phyloP scores from a whole-genome alignment of 345 rosid species.

The sweet orange (Citrus sinensis) region DVS_A1.0 CM039168.1:19199001-19199500 shows the following conservation, averaged over 20 bases:
- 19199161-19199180: slow-evolving; percentile 59
- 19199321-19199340: neutral
- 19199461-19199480: neutral
- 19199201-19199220: slow-evolving; percentile 58
- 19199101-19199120: neutral
- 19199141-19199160: slow-evolving; percentile 6
- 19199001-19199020: neutral
- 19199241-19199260: slow-evolving; percentile 60
- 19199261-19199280: slow-evolving; percentile 59
- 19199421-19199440: neutral
- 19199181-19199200: slow-evolving; percentile 98
- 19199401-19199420: neutral
- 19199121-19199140: neutral
- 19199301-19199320: neutral
- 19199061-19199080: neutral
- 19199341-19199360: neutral
- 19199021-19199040: neutral
- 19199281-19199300: neutral
- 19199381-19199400: neutral
- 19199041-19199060: neutral
- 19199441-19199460: neutral
- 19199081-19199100: neutral
- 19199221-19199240: slow-evolving; percentile 86
- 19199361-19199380: neutral
- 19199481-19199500: neutral